A percentile compares a stretch with the other conserved stretches of the same genome.
Conservation (phyloP, 257 asterid species). For the Solanum etuberosum region DNA sequence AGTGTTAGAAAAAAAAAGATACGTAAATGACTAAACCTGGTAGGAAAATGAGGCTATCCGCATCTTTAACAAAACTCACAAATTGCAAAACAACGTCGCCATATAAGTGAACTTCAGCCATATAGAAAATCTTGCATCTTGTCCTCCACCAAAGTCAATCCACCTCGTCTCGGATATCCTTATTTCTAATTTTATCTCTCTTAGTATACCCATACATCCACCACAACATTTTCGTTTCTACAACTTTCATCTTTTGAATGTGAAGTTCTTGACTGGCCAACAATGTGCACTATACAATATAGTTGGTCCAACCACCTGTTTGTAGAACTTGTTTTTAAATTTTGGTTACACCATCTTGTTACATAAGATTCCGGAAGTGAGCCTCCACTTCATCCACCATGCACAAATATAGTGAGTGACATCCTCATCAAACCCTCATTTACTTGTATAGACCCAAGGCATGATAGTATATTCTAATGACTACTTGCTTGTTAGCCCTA, state of each 20-base stretch:
- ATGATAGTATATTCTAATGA: not conserved
- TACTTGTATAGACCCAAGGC: not conserved
- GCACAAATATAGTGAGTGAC: not conserved
- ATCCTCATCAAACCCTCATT: not conserved
- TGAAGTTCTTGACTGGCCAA: not conserved
- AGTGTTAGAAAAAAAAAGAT: conserved; percentile 20
- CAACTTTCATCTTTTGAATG: not conserved
- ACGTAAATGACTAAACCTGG: conserved; percentile 25
- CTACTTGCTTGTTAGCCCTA: not conserved
- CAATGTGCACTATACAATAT: not conserved
- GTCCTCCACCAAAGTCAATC: not conserved
- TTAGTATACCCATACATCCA: not conserved
- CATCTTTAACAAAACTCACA: conserved; percentile 23
- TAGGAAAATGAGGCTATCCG: conserved; percentile 14
- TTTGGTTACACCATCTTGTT: not conserved
- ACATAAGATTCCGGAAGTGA: not conserved
- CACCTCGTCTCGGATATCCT: not conserved
- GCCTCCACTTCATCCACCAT: not conserved
- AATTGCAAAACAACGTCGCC: conserved; percentile 65
- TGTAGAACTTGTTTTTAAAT: not conserved
- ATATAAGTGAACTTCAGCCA: conserved; percentile 64
- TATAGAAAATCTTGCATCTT: not conserved
- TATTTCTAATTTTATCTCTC: not conserved
- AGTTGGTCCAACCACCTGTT: not conserved
- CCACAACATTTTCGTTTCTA: not conserved